phyloP scores from a whole-genome alignment of 768 basidiomycete species.

The Lepiota subincarnata region DNA sequence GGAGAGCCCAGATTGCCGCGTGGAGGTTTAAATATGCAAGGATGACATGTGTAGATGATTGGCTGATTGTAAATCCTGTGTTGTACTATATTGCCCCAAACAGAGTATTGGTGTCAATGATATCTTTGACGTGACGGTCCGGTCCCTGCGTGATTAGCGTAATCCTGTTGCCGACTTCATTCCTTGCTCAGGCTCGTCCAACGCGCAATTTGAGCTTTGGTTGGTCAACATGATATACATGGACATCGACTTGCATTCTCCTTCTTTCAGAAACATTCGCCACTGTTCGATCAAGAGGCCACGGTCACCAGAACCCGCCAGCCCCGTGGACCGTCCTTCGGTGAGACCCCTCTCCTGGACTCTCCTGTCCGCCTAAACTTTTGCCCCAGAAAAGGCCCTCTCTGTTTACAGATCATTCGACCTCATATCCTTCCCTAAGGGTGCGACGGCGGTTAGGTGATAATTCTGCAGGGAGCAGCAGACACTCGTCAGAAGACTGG shows the following conservation, averaged over 20 bases:
- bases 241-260: constrained; percentile 51
- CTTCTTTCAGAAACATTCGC: constrained; percentile 32
- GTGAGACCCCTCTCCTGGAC: constrained; percentile 31
- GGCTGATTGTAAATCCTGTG: background rate
- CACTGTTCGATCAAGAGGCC: constrained; percentile 43
- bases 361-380: constrained; percentile 2
- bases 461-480: constrained; percentile 32
- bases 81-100: background rate
- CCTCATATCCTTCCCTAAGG: constrained; percentile 6
- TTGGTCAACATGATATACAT: constrained; percentile 36
- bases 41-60: constrained; percentile 24
- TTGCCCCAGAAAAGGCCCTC: constrained; percentile 54
- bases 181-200: background rate
- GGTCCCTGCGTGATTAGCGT: no score
- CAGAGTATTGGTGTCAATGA: no score
- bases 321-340: constrained; percentile 46
- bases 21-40: constrained; percentile 52
- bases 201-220: constrained; percentile 9
- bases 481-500: constrained; percentile 65
- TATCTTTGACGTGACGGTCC: no score
- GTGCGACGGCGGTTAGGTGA: constrained; percentile 14
- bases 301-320: constrained; percentile 49
- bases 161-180: background rate
- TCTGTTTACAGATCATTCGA: constrained; percentile 25
- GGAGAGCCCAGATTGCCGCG: constrained; percentile 75